Percentiles rank a stretch among this genome's conserved stretches.
phyloP scores from a whole-genome alignment of 768 basidiomycete species.

The Galerina sulciceps region DNA sequence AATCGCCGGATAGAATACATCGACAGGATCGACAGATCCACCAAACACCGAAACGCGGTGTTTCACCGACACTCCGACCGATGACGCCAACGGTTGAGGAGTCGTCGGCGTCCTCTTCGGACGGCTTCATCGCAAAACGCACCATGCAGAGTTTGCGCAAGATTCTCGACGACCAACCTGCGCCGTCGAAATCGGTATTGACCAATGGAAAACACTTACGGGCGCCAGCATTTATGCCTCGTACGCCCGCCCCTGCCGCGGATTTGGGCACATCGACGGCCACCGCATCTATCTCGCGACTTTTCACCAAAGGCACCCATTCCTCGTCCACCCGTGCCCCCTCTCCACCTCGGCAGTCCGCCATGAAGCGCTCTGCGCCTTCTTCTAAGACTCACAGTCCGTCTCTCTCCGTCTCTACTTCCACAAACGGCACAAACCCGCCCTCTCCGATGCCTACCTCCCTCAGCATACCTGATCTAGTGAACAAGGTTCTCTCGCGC shows the following conservation, averaged over 20 bases:
- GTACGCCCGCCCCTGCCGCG: slow-evolving; percentile 57
- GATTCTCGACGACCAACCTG: slow-evolving; percentile 65
- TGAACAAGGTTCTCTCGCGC: slow-evolving; percentile 26
- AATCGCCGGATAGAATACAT: slow-evolving; percentile 12
- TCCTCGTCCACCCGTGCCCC: slow-evolving; percentile 67
- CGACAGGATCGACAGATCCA: slow-evolving; percentile 7
- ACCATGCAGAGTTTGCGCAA: slow-evolving; percentile 71
- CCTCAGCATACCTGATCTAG: slow-evolving; percentile 31
- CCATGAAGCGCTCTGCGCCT: slow-evolving; percentile 38
- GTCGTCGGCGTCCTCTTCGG: slow-evolving; percentile 59
- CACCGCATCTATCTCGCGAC: slow-evolving; percentile 78
- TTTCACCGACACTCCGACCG: slow-evolving; percentile 32
- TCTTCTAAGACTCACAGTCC: slow-evolving; percentile 10
- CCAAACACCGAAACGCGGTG: slow-evolving; percentile 25
- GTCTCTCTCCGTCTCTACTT: slow-evolving; percentile 7
- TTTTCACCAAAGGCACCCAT: slow-evolving; percentile 65
- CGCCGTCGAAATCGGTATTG: slow-evolving; percentile 12
- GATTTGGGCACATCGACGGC: slow-evolving; percentile 69
- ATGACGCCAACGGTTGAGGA: slow-evolving; percentile 68
- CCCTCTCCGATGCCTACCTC: slow-evolving; percentile 6
- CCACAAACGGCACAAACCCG: slow-evolving; percentile 20
- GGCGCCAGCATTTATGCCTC: slow-evolving; percentile 43
- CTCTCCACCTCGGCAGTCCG: slow-evolving; percentile 56
- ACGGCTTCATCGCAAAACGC: slow-evolving; percentile 58
- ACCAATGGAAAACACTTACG: slow-evolving; percentile 21